Base-by-base conservation (phyloP, 2,329 filamentous ascomycete species). In the Ophioceras dolichostomum region DNA sequence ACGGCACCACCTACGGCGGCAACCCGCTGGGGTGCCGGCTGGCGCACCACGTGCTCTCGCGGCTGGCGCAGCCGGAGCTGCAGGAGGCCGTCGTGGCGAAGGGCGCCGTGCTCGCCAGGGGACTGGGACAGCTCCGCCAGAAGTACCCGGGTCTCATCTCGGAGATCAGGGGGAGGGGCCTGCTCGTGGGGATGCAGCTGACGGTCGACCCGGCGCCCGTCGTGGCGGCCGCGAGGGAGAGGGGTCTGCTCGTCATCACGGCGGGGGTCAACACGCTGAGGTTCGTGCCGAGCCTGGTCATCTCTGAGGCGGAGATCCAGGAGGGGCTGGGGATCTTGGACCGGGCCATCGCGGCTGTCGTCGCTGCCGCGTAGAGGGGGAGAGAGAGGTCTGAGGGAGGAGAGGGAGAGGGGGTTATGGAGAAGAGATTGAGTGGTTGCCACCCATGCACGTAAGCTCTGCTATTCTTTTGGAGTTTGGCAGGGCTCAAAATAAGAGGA, bases 1-100 rank as follows among this genome's bases (percentile, higher is more conserved):
- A 95, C 60, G 88, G 88, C 35, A 95, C 88, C 13, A 95, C 88
- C 0, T 95, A 94, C 50, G 88, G 88, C 39, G 88, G 88, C 29
- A 95, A 94, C 62, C 88, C 88, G 7, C 70, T 95, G 28, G 87
- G 83, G 3, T 85, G 76, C 51, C 76, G 87, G 22, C 64, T 96
- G 8, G 91, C 84, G 7, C 84, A 94, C 55, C 76, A 94, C 62
- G 83, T 95, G 41, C 77, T 98, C 39, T 70, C 68, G 22, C 76
- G 85, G 18, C 72, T 98, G 5, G 70, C 83, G 0, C 76, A 86
- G 19, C 67, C 76, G 0, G 65, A 72, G 35, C 66, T 96, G 35
- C 82, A 89, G 52, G 60, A 69, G 32, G 67, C 67, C 1, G 87
- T 98, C 9, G 50, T 73, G 16, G 62, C 67, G 45, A 94, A 91